Conservation (phyloP, 495 filamentous ascomycete species). For the Penicillium herquei region DNA sequence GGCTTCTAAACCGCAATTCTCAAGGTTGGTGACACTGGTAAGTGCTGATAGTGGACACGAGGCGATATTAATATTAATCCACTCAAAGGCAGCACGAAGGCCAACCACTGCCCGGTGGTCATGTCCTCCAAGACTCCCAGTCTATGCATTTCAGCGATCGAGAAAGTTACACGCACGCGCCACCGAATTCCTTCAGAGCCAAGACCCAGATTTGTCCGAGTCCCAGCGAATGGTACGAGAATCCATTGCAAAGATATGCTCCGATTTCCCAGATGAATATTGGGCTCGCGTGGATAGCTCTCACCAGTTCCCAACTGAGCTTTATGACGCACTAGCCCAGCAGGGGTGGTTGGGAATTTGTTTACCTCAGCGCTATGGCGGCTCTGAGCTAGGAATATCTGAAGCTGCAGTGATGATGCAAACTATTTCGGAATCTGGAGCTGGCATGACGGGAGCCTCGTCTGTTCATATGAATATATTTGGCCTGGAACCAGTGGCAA, state of each 20-base stretch:
- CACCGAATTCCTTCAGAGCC: constrained; percentile 17
- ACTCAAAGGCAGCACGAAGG: no score
- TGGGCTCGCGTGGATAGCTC: constrained; percentile 42
- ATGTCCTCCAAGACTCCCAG: no score
- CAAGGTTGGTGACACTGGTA: no score
- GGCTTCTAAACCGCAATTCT: no score
- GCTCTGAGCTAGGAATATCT: constrained; percentile 58
- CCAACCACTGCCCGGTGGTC: background rate
- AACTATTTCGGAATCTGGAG: constrained; percentile 71
- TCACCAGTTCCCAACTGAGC: constrained; percentile 35
- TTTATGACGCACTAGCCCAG: constrained; percentile 66
- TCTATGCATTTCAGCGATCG: no score
- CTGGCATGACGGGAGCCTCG: constrained; percentile 73
- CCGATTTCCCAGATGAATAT: constrained; percentile 58
- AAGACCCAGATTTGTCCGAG: constrained; percentile 16
- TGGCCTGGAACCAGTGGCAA: constrained; percentile 69
- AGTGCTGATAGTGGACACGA: no score
- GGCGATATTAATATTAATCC: no score
- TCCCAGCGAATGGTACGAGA: constrained; percentile 65
- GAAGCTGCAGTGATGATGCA: constrained; percentile 84
- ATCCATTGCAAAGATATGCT: constrained; percentile 64
- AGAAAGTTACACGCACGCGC: constrained; percentile 11
- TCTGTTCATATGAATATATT: constrained; percentile 74
- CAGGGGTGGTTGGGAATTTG: constrained; percentile 80
- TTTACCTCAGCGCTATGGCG: constrained; percentile 65